Percentiles rank a stretch among this genome's conserved stretches.
phyloP scores from a whole-genome alignment of 1,139 yeast genomes.

The Geotrichum australiense region DNA sequence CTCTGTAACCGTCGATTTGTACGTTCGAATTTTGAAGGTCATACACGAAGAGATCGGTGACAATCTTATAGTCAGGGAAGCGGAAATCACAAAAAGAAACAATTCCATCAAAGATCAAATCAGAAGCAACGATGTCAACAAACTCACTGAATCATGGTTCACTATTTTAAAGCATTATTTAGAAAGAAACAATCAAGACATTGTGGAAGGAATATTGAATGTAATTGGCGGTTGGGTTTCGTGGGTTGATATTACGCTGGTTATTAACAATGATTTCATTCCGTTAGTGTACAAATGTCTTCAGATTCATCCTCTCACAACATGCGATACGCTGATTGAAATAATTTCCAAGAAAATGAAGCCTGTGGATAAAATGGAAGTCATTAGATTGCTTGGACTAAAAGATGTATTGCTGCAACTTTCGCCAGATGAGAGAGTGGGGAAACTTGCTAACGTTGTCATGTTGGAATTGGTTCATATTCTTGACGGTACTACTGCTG shows the following conservation, averaged over 20 bases:
- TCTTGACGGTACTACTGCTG: conserved; percentile 44
- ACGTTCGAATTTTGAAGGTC: conserved; percentile 61
- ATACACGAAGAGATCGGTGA: conserved; percentile 93
- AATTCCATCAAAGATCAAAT: conserved; percentile 72
- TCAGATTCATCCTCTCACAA: conserved; percentile 38
- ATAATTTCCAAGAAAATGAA: conserved; percentile 89
- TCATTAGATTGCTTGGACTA: conserved; percentile 62
- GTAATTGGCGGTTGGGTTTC: conserved; percentile 82
- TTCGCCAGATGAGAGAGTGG: conserved; percentile 54
- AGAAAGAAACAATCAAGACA: conserved; percentile 34
- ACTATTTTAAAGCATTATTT: conserved; percentile 42
- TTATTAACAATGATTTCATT: conserved; percentile 62
- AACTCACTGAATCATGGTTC: conserved; percentile 65
- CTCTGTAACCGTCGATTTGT: conserved; percentile 60
- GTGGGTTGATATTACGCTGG: conserved; percentile 88
- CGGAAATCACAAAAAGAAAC: conserved; percentile 56
- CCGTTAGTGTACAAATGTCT: conserved; percentile 57
- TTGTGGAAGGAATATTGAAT: conserved; percentile 52
- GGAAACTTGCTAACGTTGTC: conserved; percentile 66
- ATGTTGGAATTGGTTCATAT: conserved; percentile 69
- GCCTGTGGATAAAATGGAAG: conserved; percentile 73
- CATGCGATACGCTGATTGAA: conserved; percentile 71
- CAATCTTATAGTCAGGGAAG: conserved; percentile 64
- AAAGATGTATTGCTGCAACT: conserved; percentile 44
- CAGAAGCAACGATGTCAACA: conserved; percentile 65